phyloP scores from a whole-genome alignment of 148 eudicot species.

The Arctostaphylos glauca region DNA sequence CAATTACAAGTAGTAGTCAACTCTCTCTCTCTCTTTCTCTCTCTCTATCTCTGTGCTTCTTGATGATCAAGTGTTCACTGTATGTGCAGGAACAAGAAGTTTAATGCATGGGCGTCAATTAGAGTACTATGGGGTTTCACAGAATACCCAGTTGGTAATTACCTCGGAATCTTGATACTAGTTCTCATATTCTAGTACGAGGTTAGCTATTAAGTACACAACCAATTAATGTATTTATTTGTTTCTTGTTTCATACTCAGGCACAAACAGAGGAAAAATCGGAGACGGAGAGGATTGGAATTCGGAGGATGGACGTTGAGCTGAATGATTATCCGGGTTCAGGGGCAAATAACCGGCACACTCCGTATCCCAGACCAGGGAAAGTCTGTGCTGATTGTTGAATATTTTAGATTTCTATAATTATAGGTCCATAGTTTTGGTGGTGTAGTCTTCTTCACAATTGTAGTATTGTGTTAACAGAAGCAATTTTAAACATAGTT shows the following conservation, averaged over 20 bases:
- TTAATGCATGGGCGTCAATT: slow-evolving; percentile 27
- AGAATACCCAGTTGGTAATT: slow-evolving; percentile 23
- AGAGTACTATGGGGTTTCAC: slow-evolving; percentile 20
- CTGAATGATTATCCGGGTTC: slow-evolving; percentile 69
- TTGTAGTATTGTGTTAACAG: no score
- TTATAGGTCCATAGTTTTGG: not conserved
- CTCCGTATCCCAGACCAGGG: slow-evolving; percentile 37
- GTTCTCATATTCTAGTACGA: not conserved
- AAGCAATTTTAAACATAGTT: no score
- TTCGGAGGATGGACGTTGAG: slow-evolving; percentile 33
- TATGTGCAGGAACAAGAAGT: slow-evolving; percentile 39
- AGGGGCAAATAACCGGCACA: slow-evolving; percentile 75
- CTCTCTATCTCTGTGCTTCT: not conserved
- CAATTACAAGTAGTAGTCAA: slow-evolving; percentile 36
- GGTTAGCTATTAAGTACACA: not conserved
- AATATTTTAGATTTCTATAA: slow-evolving; percentile 13
- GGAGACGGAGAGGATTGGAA: slow-evolving; percentile 12
- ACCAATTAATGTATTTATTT: not conserved
- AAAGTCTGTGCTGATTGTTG: slow-evolving; percentile 30
- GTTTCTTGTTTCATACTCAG: slow-evolving; percentile 6
- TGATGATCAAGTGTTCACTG: not conserved
- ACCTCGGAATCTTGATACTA: not conserved
- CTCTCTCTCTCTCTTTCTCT: not conserved
- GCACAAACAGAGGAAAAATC: slow-evolving; percentile 2
- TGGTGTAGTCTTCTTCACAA: no score